phyloP scores from a whole-genome alignment of 768 basidiomycete genomes.

The Boletus edulis region DNA sequence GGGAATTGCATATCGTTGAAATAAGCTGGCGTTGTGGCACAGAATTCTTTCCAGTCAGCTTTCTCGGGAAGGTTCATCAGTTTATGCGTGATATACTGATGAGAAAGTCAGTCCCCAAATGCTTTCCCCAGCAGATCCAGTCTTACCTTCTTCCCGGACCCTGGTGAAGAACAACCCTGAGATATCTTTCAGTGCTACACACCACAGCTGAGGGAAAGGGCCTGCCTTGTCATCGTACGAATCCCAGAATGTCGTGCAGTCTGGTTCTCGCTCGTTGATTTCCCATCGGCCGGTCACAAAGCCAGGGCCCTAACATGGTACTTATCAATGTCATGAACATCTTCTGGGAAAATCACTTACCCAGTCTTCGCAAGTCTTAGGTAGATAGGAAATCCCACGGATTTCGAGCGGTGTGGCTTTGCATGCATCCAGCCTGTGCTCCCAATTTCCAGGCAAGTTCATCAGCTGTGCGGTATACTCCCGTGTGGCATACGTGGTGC shows the following conservation, averaged over 20 bases:
- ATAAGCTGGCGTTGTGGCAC: slow-evolving; percentile 32
- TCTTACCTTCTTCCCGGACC: slow-evolving; percentile 21
- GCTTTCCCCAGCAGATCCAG: not conserved
- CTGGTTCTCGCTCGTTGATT: slow-evolving; percentile 25
- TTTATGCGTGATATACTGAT: slow-evolving; percentile 27
- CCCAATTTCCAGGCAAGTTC: slow-evolving; percentile 26
- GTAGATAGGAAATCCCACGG: slow-evolving; percentile 17
- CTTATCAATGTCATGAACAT: not conserved
- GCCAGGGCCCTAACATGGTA: slow-evolving; percentile 7
- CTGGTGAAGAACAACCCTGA: slow-evolving; percentile 25
- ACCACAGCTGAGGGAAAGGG: not conserved
- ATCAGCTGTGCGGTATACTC: slow-evolving; percentile 30
- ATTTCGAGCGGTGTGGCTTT: slow-evolving; percentile 18
- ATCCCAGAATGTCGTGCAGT: slow-evolving; percentile 27
- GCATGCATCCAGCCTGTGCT: slow-evolving; percentile 22
- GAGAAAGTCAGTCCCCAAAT: not conserved
- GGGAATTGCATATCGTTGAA: slow-evolving; percentile 24
- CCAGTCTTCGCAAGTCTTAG: slow-evolving; percentile 23
- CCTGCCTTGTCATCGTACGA: slow-evolving; percentile 26
- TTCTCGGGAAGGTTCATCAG: slow-evolving; percentile 24
- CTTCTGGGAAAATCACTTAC: not conserved
- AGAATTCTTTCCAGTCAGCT: slow-evolving; percentile 33
- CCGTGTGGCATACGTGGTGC: slow-evolving; percentile 28
- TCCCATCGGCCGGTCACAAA: slow-evolving; percentile 28
- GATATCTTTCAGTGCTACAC: not conserved